These are phyloP conservation scores for Cicer judaicum DNA, from an alignment of 306 rosid genomes.

Conservation along the genomic window DNA sequence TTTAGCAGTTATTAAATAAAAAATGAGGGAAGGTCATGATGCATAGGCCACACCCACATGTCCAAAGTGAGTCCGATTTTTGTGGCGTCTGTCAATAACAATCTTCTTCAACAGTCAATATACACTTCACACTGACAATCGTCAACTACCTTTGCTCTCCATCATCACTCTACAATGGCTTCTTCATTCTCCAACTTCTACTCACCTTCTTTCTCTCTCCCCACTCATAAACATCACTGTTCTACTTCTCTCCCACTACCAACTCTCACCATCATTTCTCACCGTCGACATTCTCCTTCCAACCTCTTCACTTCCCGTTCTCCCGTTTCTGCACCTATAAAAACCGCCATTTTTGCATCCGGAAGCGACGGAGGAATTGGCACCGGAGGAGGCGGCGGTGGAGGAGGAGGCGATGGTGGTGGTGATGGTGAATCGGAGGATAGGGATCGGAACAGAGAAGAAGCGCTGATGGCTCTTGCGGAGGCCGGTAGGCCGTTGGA, in stretches of 20 bases:
- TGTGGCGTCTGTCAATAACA: too few species aligned
- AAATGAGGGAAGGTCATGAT: too few species aligned
- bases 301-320: slow-evolving; percentile 28
- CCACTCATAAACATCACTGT: slow-evolving; percentile 38
- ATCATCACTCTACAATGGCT: slow-evolving; percentile 43
- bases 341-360: slow-evolving; percentile 37
- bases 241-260: slow-evolving; percentile 44
- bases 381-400: slow-evolving; percentile 22
- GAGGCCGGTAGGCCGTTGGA: slow-evolving; percentile 67
- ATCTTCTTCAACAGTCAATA: neutral
- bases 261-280: slow-evolving; percentile 37
- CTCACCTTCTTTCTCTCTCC: slow-evolving; percentile 44
- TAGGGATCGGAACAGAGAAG: slow-evolving; percentile 67
- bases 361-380: slow-evolving; percentile 23
- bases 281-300: slow-evolving; percentile 5
- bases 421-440: slow-evolving; percentile 54
- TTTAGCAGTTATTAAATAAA: too few species aligned
- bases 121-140: neutral
- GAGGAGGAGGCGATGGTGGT: slow-evolving; percentile 1
- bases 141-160: neutral
- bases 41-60: too few species aligned
- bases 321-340: slow-evolving; percentile 8
- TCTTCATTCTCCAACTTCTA: slow-evolving; percentile 57
- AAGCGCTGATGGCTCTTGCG: slow-evolving; percentile 66
- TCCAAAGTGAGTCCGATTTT: too few species aligned